These are phyloP conservation scores for Phlegmacium glaucopus DNA, from an alignment of 768 basidiomycete genomes.

Conservation along the genomic window DNA sequence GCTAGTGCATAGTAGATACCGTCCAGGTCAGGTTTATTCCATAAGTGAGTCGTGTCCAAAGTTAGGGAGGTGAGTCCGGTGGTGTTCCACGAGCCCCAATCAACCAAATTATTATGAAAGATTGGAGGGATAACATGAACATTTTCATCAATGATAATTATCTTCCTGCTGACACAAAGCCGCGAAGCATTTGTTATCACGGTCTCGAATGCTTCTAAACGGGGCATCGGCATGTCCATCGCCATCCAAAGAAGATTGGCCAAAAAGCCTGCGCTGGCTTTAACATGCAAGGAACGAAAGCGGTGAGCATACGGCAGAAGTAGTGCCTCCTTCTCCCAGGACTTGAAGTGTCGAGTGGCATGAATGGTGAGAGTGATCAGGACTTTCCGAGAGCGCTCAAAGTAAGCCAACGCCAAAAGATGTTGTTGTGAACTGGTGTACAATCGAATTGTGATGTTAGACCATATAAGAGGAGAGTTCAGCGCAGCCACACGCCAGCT, in stretches of 20 bases:
- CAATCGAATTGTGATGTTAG: neutral
- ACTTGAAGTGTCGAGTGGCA: neutral
- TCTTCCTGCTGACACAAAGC: neutral
- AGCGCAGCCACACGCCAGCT: neutral
- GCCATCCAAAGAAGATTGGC: neutral
- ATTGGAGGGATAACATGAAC: neutral
- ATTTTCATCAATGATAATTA: neutral
- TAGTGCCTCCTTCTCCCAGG: neutral
- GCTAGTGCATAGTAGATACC: neutral
- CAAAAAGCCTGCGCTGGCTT: neutral
- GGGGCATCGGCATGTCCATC: neutral
- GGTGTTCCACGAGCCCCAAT: neutral
- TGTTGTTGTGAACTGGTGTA: neutral
- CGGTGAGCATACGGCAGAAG: neutral
- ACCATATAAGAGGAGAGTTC: neutral
- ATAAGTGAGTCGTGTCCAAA: neutral
- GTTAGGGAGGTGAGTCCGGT: neutral
- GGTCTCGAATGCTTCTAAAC: neutral
- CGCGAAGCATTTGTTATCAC: neutral
- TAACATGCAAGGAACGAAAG: neutral
- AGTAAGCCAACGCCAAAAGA: neutral
- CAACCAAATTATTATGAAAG: neutral
- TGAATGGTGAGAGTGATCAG: neutral
- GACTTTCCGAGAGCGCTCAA: neutral
- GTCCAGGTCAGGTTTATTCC: neutral